Evolutionary conservation across 306 rosid species (phyloP).

Genomic region (Pyrus pyrifolia): DNA sequence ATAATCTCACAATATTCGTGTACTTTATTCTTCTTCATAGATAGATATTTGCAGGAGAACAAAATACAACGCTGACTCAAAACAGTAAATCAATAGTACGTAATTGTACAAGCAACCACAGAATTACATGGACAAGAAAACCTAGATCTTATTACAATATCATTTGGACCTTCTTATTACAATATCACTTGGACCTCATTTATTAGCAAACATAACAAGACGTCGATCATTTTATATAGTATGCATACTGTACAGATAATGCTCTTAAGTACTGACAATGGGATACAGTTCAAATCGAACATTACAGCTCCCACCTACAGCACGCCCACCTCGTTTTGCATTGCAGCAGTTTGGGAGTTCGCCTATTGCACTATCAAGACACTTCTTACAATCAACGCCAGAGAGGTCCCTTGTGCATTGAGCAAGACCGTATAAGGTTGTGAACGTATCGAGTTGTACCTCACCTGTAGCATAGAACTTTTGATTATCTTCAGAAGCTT

Average conservation of each 20-base stretch:
- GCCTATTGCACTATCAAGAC: slow-evolving; percentile 19
- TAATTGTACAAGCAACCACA: too few relatives aligned
- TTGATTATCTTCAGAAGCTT: background rate
- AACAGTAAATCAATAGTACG: too few relatives aligned
- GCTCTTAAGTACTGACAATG: slow-evolving; percentile 12
- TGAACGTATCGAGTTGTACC: background rate
- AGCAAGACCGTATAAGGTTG: slow-evolving; percentile 21
- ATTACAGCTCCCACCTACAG: slow-evolving; percentile 35
- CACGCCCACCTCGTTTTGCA: slow-evolving; percentile 33
- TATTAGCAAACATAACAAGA: too few relatives aligned
- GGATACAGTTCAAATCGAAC: slow-evolving; percentile 32
- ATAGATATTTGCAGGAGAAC: background rate
- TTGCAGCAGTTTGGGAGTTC: slow-evolving; percentile 23
- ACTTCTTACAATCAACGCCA: slow-evolving; percentile 22
- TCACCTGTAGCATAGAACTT: slow-evolving; percentile 21
- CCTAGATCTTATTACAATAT: too few relatives aligned
- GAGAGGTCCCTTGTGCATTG: slow-evolving; percentile 31
- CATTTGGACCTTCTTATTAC: too few relatives aligned
- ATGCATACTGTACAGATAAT: too few relatives aligned
- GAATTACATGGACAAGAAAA: too few relatives aligned
- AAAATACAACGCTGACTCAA: too few relatives aligned
- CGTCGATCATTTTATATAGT: too few relatives aligned
- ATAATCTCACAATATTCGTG: too few relatives aligned
- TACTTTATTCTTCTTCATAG: background rate
- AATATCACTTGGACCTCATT: too few relatives aligned